Conservation (phyloP, 345 rosid genomes). For the Eucalyptus tenuipes region DNA sequence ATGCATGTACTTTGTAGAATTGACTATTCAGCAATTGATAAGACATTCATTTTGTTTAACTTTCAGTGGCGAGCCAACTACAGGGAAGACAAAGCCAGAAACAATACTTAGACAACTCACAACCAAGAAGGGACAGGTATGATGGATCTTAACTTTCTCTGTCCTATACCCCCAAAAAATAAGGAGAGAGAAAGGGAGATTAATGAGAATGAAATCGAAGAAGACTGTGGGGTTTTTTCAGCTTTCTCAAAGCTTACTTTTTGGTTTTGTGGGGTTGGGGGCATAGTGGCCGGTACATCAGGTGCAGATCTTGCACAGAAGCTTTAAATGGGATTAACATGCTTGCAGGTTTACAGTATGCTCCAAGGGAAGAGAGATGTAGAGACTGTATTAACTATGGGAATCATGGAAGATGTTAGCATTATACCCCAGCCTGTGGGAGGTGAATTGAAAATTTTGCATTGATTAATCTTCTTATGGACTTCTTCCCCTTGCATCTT, state of each 20-base stretch:
- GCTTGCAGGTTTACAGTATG: conserved; percentile 78
- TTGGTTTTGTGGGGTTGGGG: not conserved
- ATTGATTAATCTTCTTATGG: not conserved
- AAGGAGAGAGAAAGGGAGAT: not conserved
- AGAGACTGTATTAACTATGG: conserved; percentile 90
- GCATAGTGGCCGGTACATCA: not conserved
- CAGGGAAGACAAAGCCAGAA: conserved; percentile 77
- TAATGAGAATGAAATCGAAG: not conserved
- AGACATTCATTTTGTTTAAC: not conserved
- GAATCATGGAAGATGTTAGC: conserved; percentile 94
- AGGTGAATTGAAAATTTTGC: conserved; percentile 28
- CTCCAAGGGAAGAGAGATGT: conserved; percentile 91
- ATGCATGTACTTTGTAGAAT: not conserved
- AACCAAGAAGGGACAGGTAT: conserved; percentile 95
- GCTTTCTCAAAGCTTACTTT: not conserved
- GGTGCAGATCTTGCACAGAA: not conserved
- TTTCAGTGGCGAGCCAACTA: conserved; percentile 80
- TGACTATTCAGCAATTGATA: not conserved
- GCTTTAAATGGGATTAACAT: not conserved
- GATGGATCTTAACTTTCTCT: not conserved
- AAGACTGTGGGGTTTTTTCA: not conserved
- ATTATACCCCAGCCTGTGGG: conserved; percentile 95
- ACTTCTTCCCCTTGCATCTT: not conserved
- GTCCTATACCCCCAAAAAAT: not conserved
- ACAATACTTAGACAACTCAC: conserved; percentile 87